Conservation (phyloP, 148 eudicot species). For the Pouteria glomerata region DNA sequence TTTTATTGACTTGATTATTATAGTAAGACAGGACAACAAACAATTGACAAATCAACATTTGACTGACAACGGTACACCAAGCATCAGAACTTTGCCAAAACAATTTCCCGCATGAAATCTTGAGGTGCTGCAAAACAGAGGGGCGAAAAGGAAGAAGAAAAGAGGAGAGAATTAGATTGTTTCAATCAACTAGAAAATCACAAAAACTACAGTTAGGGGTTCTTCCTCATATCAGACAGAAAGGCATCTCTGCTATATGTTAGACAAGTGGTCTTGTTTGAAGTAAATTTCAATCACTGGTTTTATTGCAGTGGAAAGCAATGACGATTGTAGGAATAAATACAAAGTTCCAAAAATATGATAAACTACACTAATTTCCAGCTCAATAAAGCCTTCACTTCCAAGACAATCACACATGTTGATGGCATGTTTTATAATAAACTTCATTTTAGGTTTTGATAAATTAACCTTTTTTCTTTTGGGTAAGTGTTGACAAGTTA, state of each 20-base stretch:
- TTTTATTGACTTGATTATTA: background rate
- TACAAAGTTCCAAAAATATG: background rate
- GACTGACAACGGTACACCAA: background rate
- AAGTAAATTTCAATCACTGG: background rate
- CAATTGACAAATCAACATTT: background rate
- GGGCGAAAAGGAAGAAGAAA: background rate
- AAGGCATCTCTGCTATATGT: background rate
- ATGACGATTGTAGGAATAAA: background rate
- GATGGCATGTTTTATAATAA: no score
- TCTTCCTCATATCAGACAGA: no score
- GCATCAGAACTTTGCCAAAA: conserved; percentile 9
- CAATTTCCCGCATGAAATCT: conserved; percentile 8
- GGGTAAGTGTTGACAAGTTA: no score
- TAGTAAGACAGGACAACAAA: background rate
- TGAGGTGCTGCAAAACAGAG: conserved; percentile 12
- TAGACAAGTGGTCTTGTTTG: background rate
- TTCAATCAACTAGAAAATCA: background rate
- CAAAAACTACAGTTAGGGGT: background rate
- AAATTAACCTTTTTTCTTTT: no score
- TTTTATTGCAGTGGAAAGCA: background rate
- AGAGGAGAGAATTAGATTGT: background rate
- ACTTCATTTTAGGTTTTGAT: no score
- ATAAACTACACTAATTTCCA: background rate
- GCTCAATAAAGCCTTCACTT: background rate
- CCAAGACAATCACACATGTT: background rate